Percentiles rank a stretch among this genome's conserved stretches.
phyloP scores from a whole-genome alignment of 2,329 filamentous ascomycete genomes.

The Neonectria faginata region DNA sequence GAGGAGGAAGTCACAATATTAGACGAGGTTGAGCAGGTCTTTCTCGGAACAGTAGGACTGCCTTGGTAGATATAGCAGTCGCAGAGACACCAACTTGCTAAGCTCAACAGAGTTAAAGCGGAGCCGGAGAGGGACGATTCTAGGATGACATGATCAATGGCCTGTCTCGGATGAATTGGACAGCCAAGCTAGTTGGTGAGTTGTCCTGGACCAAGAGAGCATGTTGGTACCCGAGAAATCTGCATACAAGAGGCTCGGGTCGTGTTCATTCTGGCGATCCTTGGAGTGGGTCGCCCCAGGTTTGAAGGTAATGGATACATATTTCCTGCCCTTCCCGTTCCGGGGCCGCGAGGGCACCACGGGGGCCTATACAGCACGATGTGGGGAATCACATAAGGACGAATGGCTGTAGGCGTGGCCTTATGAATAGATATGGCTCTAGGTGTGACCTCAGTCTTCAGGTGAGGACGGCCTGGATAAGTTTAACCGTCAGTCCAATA shows the following conservation, averaged over 20 bases:
- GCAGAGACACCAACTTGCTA: not conserved
- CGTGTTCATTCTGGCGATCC: constrained; percentile 6
- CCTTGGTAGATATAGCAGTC: constrained; percentile 22
- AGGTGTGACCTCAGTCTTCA: not conserved
- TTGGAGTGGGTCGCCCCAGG: not conserved
- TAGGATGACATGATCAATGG: constrained; percentile 26
- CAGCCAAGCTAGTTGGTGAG: not conserved
- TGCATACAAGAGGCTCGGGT: not conserved
- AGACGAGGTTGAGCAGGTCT: not conserved
- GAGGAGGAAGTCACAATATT: not conserved
- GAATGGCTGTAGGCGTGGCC: not conserved
- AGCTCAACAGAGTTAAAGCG: constrained; percentile 1
- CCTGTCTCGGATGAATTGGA: constrained; percentile 13
- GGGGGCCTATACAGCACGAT: constrained; percentile 1
- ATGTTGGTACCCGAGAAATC: constrained; percentile 36
- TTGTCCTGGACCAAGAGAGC: constrained; percentile 29
- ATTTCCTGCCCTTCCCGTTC: constrained; percentile 23
- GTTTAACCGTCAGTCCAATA: constrained; percentile 9
- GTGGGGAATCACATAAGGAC: not conserved
- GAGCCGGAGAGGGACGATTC: not conserved
- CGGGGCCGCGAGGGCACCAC: constrained; percentile 4
- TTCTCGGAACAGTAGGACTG: not conserved
- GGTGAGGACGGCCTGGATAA: constrained; percentile 14
- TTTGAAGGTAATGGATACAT: constrained; percentile 12
- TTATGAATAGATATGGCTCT: not conserved